Evolutionary conservation across 1,139 yeast genomes (phyloP).

Genomic region (Debaryomyces fabryi): DNA sequence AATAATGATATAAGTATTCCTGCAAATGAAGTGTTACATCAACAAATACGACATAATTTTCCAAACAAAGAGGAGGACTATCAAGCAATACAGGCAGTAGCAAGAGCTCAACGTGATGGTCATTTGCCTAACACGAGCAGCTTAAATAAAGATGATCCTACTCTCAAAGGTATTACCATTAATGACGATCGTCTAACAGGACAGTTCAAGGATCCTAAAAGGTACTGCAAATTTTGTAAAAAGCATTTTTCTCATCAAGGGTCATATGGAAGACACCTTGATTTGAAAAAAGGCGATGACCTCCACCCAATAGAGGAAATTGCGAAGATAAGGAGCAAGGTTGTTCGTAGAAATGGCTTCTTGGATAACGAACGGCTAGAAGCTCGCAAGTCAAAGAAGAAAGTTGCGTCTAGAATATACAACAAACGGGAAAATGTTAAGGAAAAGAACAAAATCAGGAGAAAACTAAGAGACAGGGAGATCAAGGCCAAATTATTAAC

Average conservation of each 20-base stretch:
- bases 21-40: not conserved
- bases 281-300: conserved; percentile 23
- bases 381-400: conserved; percentile 2
- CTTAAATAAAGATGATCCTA: not conserved
- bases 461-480: conserved; percentile 23
- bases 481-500: conserved; percentile 23
- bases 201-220: not conserved
- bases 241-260: conserved; percentile 22
- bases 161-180: not conserved
- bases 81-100: not conserved
- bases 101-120: not conserved
- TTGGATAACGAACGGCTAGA: conserved; percentile 4
- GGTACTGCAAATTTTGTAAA: conserved; percentile 20
- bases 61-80: not conserved
- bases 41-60: conserved; percentile 1
- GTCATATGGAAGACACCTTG: conserved; percentile 23
- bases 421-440: conserved; percentile 17
- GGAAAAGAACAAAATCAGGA: conserved; percentile 22
- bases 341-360: conserved; percentile 16
- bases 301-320: conserved; percentile 22
- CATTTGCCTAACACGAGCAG: not conserved
- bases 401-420: conserved; percentile 4
- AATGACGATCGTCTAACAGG: not conserved
- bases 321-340: conserved; percentile 15
- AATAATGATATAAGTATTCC: conserved; percentile 1